Evolutionary conservation across 2,329 filamentous ascomycete genomes (phyloP), one percentile per base, ranked within the genome.

Genomic region (Sporothrix humicola): DNA sequence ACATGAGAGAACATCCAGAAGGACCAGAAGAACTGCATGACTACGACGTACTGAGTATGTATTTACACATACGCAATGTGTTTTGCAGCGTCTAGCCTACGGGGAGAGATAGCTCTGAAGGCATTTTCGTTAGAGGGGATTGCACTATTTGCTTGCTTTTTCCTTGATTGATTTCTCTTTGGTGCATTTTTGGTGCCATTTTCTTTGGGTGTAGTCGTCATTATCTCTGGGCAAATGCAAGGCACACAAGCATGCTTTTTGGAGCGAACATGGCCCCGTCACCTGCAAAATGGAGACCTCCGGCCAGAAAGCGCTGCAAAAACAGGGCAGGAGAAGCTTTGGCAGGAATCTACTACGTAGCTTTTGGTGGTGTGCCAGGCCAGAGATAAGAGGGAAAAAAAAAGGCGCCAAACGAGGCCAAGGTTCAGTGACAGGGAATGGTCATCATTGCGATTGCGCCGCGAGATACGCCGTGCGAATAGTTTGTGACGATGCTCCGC

Each of bases 301-400:
- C n/a, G n/a, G n/a, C n/a, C n/a, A n/a, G n/a, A n/a, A n/a, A n/a
- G n/a, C 7, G 37, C 37, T 4, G 9, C 61, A 26, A 66, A 65
- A 66, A 46, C 42, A 66, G n/a, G 61, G 61, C 59, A 65, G 9
- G 3, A 46, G 59, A 46, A 46, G 59, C 61, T 8, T 66, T 66
- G 17, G 1, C 37, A 48, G 61, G 61, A 66, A 66, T 66, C 20
- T 26, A 66, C 42, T 12, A n/a, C 56, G 6, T 26, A 65, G 31
- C 31, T 37, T 37, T 37, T 37, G 31, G 42, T 48, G n/a, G 10
- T 65, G 59, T 65, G 59, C 46, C n/a, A 66, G 42, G 61, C 13
- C 10, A 48, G 56, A 66, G 42, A 65, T 10, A 63, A 46, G 37
- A 65, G 10, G n/a, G 2, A 48, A 26, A 48, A 5, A 48, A 26